Conservation (phyloP, 495 filamentous ascomycete species). For the Terfezia boudieri region DNA sequence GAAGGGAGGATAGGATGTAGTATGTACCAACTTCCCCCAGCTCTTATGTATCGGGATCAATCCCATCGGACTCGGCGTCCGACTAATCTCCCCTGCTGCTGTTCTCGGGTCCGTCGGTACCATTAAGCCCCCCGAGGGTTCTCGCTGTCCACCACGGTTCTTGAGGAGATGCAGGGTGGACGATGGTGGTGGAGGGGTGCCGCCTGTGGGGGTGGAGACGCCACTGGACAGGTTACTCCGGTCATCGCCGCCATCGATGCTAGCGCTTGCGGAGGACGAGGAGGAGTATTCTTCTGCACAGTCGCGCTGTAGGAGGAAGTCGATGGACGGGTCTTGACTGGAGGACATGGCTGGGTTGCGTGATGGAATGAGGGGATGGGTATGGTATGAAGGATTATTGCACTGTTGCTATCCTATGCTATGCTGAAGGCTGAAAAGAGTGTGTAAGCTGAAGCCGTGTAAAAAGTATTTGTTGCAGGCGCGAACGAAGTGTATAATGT, state of each 20-base stretch:
- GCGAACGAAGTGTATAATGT: no score
- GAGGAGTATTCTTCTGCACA: not conserved
- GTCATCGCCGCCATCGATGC: not conserved
- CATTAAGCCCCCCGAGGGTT: constrained; percentile 4
- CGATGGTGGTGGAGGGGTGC: constrained; percentile 4
- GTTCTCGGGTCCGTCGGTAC: constrained; percentile 1
- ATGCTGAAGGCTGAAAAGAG: no score
- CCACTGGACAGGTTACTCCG: constrained; percentile 3
- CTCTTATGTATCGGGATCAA: constrained; percentile 80
- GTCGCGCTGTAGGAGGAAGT: not conserved
- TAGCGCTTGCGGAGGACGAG: not conserved
- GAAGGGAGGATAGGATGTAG: not conserved
- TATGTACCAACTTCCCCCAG: constrained; percentile 40
- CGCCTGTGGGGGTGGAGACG: constrained; percentile 6
- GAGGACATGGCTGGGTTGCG: not conserved
- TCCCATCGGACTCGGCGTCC: constrained; percentile 61
- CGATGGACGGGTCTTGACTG: not conserved
- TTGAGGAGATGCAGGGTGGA: not conserved
- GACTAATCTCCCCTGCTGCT: constrained; percentile 35
- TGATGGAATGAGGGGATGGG: no score
- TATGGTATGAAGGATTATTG: no score
- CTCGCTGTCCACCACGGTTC: not conserved
- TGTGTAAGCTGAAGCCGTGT: no score
- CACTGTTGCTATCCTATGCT: no score
- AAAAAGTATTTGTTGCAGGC: no score